A percentile compares a stretch with the other conserved stretches of the same genome.
These are phyloP conservation scores for Penicillium verhagenii DNA, from an alignment of 495 filamentous ascomycete genomes.

Conservation along the genomic window DNA sequence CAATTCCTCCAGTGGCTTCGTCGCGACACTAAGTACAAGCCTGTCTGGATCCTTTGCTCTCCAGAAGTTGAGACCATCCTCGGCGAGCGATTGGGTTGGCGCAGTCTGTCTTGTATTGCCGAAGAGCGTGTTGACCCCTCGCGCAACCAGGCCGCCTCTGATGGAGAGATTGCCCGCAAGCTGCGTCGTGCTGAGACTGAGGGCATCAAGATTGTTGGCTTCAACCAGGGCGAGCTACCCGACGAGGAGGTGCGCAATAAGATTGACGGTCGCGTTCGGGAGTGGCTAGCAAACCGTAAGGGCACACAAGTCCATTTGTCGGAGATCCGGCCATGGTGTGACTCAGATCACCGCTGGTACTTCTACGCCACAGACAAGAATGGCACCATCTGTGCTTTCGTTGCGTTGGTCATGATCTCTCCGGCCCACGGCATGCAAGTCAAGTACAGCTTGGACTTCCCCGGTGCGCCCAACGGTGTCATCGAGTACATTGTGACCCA, in stretches of 20 bases:
- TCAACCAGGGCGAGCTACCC: constrained; percentile 58
- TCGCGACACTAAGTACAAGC: constrained; percentile 71
- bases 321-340: constrained; percentile 78
- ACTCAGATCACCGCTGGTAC: constrained; percentile 75
- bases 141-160: constrained; percentile 51
- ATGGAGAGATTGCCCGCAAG: constrained; percentile 64
- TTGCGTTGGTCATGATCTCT: constrained; percentile 70
- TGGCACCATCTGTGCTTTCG: constrained; percentile 67
- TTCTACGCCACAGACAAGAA: constrained; percentile 68
- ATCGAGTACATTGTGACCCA: constrained; percentile 78
- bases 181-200: constrained; percentile 76
- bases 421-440: constrained; percentile 80
- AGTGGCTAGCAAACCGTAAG: constrained; percentile 78
- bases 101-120: constrained; percentile 76
- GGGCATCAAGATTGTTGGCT: constrained; percentile 68
- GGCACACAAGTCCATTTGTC: constrained; percentile 83
- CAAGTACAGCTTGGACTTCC: constrained; percentile 87
- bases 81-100: constrained; percentile 74
- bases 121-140: constrained; percentile 74
- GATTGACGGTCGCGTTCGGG: constrained; percentile 67
- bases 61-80: constrained; percentile 68
- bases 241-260: constrained; percentile 61
- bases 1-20: constrained; percentile 68
- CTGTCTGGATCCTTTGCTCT: constrained; percentile 78
- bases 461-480: constrained; percentile 69